These are phyloP conservation scores for Leucocoprinus birnbaumii DNA, from an alignment of 768 basidiomycete genomes.

Conservation along the genomic window DNA sequence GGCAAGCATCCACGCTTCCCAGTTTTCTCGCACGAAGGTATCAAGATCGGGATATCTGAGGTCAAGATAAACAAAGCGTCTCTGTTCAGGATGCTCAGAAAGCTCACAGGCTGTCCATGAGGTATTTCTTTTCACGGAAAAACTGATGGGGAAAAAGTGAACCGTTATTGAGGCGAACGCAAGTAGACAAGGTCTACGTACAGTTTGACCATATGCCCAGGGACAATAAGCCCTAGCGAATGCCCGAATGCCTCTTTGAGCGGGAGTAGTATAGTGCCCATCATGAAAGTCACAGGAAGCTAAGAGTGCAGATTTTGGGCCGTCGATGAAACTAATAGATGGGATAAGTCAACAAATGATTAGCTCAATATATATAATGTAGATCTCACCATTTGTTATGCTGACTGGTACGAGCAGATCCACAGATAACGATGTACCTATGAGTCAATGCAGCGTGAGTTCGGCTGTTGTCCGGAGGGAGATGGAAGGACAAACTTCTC, in stretches of 20 bases:
- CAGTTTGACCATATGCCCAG: constrained; percentile 59
- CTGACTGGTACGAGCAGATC: constrained; percentile 52
- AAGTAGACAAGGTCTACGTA: too few relatives aligned
- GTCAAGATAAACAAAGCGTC: neutral
- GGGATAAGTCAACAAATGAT: neutral
- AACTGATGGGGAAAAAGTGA: constrained; percentile 47
- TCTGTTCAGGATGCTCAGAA: neutral
- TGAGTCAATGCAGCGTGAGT: neutral
- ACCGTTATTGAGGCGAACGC: too few relatives aligned
- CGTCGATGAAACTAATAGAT: constrained; percentile 52
- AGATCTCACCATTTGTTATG: constrained; percentile 47
- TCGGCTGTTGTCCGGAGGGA: neutral
- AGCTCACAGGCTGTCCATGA: constrained; percentile 36
- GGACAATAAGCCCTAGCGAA: constrained; percentile 55
- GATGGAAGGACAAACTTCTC: constrained; percentile 39
- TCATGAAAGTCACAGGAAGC: constrained; percentile 53
- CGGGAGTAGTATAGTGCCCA: constrained; percentile 47
- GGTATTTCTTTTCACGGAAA: constrained; percentile 47
- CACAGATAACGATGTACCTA: constrained; percentile 50
- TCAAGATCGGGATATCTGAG: constrained; percentile 44
- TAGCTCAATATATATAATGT: constrained; percentile 5
- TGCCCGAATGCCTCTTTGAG: constrained; percentile 50
- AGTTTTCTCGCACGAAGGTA: constrained; percentile 47
- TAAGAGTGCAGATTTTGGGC: constrained; percentile 50
- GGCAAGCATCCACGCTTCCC: constrained; percentile 42